Evolutionary conservation across 176 grass and related monocot genomes (phyloP), one percentile per base, ranked within the genome.

Genomic region (Hsuehochloa calcarea): DNA sequence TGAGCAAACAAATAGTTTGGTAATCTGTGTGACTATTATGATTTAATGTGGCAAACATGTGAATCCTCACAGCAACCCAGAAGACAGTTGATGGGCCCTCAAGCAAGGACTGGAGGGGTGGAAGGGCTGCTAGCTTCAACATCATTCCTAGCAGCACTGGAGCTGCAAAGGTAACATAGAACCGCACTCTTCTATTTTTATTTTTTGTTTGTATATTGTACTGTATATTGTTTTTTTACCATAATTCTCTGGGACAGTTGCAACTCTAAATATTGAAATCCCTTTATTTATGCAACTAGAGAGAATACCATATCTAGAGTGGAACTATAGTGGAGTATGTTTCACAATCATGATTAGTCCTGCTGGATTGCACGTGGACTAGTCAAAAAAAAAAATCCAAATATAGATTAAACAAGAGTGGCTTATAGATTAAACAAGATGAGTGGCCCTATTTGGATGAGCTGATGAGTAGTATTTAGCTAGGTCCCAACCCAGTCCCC

Each of bases 81-180:
- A 95, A 95, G 88, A 95, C 90, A 26, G 93, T 95, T 84, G 93
- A 96, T 79, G 93, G 93, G 25, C 90, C 91, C 38, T 93, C 94
- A 11, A 85, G 73, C 56, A 96, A 96, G 89, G 94, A 93, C 85
- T 93, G 94, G 91, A 96, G 94, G 64, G 91, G 94, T 83, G 94
- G 94, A 77, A 90, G 94, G 43, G 91, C 91, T 31, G 94, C 94
- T 68, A 93, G 91, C 58, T 96, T 96, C 80, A 96, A 96, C 89
- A 96, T 96, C 72, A 93, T 96, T 89, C 94, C 91, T 8, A 93
- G 94, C 81, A 93, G 89, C 89, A 96, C 94, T 43, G 91, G 91
- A 68, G 94, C 94, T 26, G 94, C 94, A 22, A 96, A 96, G 94
- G 91, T 94, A 16, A 31, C 13, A 64, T 68, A 74, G 46, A 54